These are phyloP conservation scores for Mycosphaerella sp. DNA, from an alignment of 2,329 filamentous ascomycete genomes.

Conservation along the genomic window DNA sequence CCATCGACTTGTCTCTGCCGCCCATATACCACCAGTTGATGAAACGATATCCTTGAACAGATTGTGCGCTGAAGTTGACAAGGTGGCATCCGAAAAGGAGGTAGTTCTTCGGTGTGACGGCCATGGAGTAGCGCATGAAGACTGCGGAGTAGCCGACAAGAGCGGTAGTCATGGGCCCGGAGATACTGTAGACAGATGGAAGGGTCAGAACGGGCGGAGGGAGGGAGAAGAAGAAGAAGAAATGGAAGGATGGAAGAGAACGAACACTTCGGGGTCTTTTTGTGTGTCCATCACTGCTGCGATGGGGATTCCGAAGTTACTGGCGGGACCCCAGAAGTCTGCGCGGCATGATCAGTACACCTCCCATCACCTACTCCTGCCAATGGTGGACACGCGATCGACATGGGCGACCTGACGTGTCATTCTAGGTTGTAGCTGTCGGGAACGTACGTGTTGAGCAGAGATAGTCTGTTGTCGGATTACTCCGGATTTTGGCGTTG, in stretches of 20 bases:
- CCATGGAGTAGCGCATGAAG: constrained; percentile 62
- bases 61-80: constrained; percentile 57
- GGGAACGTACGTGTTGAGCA: constrained; percentile 47
- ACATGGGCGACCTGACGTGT: constrained; percentile 33
- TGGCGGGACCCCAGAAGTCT: constrained; percentile 46
- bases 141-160: constrained; percentile 55
- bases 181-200: constrained; percentile 46
- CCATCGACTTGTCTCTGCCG: constrained; percentile 38
- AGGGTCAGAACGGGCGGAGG: not conserved
- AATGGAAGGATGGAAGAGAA: not conserved
- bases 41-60: constrained; percentile 57
- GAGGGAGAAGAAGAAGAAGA: not conserved
- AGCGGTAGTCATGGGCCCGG: constrained; percentile 57
- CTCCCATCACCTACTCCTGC: not conserved
- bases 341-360: constrained; percentile 3
- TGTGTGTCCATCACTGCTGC: constrained; percentile 49
- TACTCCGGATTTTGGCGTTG: constrained; percentile 47
- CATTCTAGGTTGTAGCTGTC: constrained; percentile 42
- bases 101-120: constrained; percentile 58
- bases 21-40: constrained; percentile 53
- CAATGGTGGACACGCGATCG: no score
- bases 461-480: constrained; percentile 47
- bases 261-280: constrained; percentile 49
- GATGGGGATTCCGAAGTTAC: constrained; percentile 49
- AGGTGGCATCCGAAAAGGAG: constrained; percentile 62